These are phyloP conservation scores for Periconia sp. DNA, from an alignment of 2,329 filamentous ascomycete species.

Conservation along the genomic window DNA sequence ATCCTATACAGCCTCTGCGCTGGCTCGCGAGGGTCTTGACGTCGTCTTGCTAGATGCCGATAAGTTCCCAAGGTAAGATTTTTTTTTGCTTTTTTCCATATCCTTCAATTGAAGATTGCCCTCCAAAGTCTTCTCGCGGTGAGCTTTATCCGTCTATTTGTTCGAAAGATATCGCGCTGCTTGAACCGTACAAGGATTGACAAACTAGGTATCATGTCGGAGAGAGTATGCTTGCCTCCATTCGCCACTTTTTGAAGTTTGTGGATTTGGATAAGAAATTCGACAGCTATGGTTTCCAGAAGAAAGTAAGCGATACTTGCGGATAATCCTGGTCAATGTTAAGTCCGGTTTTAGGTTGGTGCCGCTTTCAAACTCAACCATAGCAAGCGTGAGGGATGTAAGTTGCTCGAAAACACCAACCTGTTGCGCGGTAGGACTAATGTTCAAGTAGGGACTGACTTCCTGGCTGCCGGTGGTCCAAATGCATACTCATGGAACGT, in stretches of 20 bases:
- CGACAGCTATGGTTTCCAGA: conserved; percentile 13
- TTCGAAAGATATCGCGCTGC: neutral
- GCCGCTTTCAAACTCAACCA: conserved; percentile 16
- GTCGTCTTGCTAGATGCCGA: conserved; percentile 50
- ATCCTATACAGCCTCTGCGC: conserved; percentile 47
- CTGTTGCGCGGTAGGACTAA: neutral
- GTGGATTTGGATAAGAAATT: conserved; percentile 17
- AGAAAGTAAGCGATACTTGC: neutral
- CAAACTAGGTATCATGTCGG: conserved; percentile 25
- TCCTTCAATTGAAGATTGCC: no score
- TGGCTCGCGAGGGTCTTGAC: conserved; percentile 52
- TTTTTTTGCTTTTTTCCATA: neutral
- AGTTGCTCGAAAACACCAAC: neutral
- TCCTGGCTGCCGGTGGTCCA: conserved; percentile 19
- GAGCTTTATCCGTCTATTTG: neutral
- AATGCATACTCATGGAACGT: conserved; percentile 30
- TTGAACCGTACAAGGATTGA: neutral
- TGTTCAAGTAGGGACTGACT: conserved; percentile 16
- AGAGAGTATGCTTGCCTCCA: conserved; percentile 19
- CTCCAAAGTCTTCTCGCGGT: no score
- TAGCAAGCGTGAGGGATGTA: conserved; percentile 6
- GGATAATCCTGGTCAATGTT: neutral
- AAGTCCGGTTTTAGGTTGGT: conserved; percentile 5
- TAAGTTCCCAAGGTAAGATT: conserved; percentile 15
- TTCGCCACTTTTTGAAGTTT: conserved; percentile 13